Evolutionary conservation across 441 rosid species (phyloP).

Genomic region (Erysimum cheiri): DNA sequence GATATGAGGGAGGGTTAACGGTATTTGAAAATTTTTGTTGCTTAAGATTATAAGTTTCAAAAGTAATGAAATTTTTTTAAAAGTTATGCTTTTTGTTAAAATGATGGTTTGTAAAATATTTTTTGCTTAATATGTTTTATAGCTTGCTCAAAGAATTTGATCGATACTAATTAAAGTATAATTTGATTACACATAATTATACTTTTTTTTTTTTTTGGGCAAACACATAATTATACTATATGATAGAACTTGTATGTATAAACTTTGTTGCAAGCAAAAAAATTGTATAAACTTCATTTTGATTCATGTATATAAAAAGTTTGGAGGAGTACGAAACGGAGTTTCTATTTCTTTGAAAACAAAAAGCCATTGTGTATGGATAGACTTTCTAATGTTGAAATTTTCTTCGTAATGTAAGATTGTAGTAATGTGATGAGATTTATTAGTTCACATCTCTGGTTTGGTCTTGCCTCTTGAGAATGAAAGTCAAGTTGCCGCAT

Average conservation of each 20-base stretch:
- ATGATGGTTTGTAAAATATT: neutral
- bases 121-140: neutral
- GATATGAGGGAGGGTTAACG: neutral
- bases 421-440: slow-evolving; percentile 20
- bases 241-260: neutral
- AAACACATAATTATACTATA: no score
- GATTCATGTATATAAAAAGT: neutral
- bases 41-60: neutral
- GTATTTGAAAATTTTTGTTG: slow-evolving; percentile 4
- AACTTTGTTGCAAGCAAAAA: neutral
- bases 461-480: slow-evolving; percentile 24
- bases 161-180: neutral
- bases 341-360: slow-evolving; percentile 12
- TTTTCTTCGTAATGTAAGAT: slow-evolving; percentile 17
- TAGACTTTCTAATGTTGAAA: slow-evolving; percentile 4
- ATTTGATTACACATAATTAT: no score
- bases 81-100: no score
- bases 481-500: slow-evolving; percentile 40
- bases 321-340: slow-evolving; percentile 9
- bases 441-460: slow-evolving; percentile 34
- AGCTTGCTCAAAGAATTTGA: neutral
- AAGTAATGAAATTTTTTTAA: neutral
- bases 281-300: slow-evolving; percentile 1
- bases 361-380: slow-evolving; percentile 20
- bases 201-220: no score